Percentiles rank a stretch among this genome's conserved stretches.
phyloP scores from a whole-genome alignment of 345 rosid species.

The Brassica carinata region DNA sequence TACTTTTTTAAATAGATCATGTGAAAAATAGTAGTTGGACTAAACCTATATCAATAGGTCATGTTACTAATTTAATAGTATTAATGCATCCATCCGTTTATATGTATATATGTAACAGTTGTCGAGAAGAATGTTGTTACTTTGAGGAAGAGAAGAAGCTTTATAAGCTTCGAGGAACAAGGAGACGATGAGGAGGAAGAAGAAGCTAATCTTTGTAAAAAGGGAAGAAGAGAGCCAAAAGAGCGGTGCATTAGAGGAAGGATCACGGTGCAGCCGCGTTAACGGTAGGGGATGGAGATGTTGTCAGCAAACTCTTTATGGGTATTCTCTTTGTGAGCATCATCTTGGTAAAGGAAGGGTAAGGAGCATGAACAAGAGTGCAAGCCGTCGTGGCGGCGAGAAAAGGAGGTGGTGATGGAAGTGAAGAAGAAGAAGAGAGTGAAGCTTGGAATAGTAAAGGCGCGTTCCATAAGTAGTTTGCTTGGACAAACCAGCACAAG shows the following conservation, averaged over 20 bases:
- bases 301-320: slow-evolving; percentile 86
- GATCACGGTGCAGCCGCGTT: slow-evolving; percentile 92
- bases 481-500: slow-evolving; percentile 54
- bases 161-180: slow-evolving; percentile 49
- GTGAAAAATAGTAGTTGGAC: no score
- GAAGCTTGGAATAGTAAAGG: slow-evolving; percentile 91
- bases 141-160: slow-evolving; percentile 66
- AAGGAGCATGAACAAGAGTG: slow-evolving; percentile 58
- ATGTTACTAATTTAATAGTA: no score
- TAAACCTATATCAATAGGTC: no score
- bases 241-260: slow-evolving; percentile 64
- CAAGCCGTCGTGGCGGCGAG: slow-evolving; percentile 34
- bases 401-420: slow-evolving; percentile 14
- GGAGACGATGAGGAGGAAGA: slow-evolving; percentile 10
- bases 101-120: slow-evolving; percentile 33
- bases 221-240: slow-evolving; percentile 52
- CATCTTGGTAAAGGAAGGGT: slow-evolving; percentile 95
- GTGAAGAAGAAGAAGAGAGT: slow-evolving; percentile 57
- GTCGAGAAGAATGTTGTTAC: slow-evolving; percentile 56
- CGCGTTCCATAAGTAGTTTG: slow-evolving; percentile 91
- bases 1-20: no score
- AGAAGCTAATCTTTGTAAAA: slow-evolving; percentile 25
- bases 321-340: slow-evolving; percentile 94
- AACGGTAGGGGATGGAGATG: slow-evolving; percentile 99
- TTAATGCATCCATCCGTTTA: no score